Conservation (phyloP, 805 yeast genomes). For the Huiozyma sinensis region DNA sequence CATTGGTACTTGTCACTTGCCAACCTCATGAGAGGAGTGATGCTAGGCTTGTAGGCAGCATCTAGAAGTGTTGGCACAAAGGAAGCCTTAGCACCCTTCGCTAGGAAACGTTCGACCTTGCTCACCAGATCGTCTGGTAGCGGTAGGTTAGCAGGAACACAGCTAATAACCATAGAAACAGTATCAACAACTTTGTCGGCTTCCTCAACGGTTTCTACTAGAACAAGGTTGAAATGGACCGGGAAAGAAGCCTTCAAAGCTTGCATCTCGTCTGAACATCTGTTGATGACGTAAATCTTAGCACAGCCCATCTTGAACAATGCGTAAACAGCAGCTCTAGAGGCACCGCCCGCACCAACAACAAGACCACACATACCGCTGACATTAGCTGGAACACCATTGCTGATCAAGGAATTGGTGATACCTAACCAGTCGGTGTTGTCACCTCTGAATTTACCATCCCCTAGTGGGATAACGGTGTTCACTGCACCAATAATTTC, state of each 20-base stretch:
- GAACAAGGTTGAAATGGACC: slow-evolving; percentile 42
- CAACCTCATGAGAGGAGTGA: slow-evolving; percentile 76
- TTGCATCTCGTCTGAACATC: slow-evolving; percentile 57
- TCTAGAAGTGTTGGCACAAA: slow-evolving; percentile 58
- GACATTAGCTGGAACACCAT: slow-evolving; percentile 45
- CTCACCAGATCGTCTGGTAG: slow-evolving; percentile 42
- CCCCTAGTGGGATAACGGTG: slow-evolving; percentile 53
- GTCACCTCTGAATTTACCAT: slow-evolving; percentile 56
- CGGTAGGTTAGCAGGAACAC: slow-evolving; percentile 76
- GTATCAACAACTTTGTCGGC: slow-evolving; percentile 31
- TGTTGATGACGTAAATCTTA: slow-evolving; percentile 67
- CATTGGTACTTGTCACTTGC: slow-evolving; percentile 56
- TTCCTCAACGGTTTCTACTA: slow-evolving; percentile 41
- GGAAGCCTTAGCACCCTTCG: slow-evolving; percentile 31
- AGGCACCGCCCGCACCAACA: slow-evolving; percentile 96
- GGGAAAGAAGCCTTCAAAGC: slow-evolving; percentile 56
- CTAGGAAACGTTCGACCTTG: slow-evolving; percentile 39
- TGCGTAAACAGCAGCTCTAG: slow-evolving; percentile 90
- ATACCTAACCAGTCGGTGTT: slow-evolving; percentile 97
- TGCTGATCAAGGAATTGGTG: slow-evolving; percentile 47
- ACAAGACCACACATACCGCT: slow-evolving; percentile 52
- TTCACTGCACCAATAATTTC: slow-evolving; percentile 85
- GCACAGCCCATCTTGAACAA: slow-evolving; percentile 66
- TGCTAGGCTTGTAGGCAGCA: slow-evolving; percentile 87
- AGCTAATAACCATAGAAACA: slow-evolving; percentile 57